Base-by-base conservation (phyloP, 495 filamentous ascomycete species). In the Penicillium salamii region DNA sequence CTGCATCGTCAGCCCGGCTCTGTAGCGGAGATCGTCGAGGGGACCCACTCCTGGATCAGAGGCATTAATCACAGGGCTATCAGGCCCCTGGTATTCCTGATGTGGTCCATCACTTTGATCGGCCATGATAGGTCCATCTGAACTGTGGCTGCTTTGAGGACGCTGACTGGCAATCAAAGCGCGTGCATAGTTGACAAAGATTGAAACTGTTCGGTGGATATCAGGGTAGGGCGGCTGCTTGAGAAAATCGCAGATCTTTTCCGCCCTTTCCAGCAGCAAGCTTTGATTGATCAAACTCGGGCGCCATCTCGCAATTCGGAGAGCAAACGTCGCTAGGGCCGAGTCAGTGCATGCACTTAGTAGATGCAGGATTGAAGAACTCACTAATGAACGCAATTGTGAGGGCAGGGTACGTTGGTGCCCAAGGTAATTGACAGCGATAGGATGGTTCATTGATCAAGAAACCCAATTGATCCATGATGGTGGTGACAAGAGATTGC, bases 361-460 rank as follows among this genome's bases (percentile, higher is more conserved):
- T 12, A 19, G 21, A 20, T 13, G 6, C 6, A 17, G 15, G 24
- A 4, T 15, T 12, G 41, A 15, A 13, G 13, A 19, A 71, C 70
- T 67, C 58, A 74, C 70, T 69, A 35, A 74, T 66, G 54, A 74
- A 74, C 1, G 70, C 68, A 24, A 74, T 65, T 1, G 68, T 74
- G 28, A 74, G 42, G 18, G 67, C 65, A 17, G 70, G 67, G 32
- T 74, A 74, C 3, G 70, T 74, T 21, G 70, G 70, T 1, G 67
- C 61, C 70, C 70, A 74, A 14, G 62, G 49, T 21, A 72, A 32
- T 31, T 74, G 70, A 31, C 66, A 74, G 6, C 66, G 56, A 43
- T 74, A 74, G 0, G 70, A 52, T 12, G 67, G 56, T 42, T 72
- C 69, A 17, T 53, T 61, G 44, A 72, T 69, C 14, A 71, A 23